phyloP scores from a whole-genome alignment of 306 rosid species.

The Morella rubra region DNA sequence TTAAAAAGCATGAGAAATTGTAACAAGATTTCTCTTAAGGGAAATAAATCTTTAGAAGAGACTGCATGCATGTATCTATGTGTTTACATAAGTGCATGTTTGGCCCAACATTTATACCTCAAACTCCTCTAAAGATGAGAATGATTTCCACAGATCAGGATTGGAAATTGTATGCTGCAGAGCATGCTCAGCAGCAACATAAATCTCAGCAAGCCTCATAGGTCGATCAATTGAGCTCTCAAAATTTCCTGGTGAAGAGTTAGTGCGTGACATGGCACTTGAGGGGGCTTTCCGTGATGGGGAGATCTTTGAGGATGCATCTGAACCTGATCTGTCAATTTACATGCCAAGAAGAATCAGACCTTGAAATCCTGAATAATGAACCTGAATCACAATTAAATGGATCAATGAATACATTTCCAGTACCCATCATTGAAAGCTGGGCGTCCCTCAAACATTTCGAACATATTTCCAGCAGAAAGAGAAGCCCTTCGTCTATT shows the following conservation, averaged over 20 bases:
- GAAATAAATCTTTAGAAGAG: neutral
- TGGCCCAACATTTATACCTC: constrained; percentile 60
- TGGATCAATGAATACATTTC: constrained; percentile 33
- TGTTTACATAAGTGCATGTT: neutral
- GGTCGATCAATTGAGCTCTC: constrained; percentile 81
- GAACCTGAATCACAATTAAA: constrained; percentile 1
- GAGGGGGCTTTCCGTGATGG: constrained; percentile 58
- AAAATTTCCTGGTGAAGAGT: constrained; percentile 90
- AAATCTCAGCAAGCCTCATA: constrained; percentile 97
- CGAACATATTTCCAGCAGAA: constrained; percentile 80
- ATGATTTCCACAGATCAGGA: constrained; percentile 57
- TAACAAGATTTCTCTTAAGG: neutral
- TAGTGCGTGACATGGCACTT: constrained; percentile 77
- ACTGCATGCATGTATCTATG: neutral
- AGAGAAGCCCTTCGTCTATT: constrained; percentile 97
- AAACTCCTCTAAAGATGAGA: constrained; percentile 81
- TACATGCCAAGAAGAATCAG: constrained; percentile 37
- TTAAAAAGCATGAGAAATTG: neutral
- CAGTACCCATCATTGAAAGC: constrained; percentile 65
- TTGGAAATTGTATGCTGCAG: constrained; percentile 68
- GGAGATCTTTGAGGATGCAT: constrained; percentile 55
- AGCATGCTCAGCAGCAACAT: constrained; percentile 90
- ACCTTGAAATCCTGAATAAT: constrained; percentile 30
- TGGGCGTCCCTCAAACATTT: constrained; percentile 70
- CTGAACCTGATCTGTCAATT: constrained; percentile 84